These are phyloP conservation scores for Linum lewisii DNA, from an alignment of 345 rosid species.

Conservation along the genomic window DNA sequence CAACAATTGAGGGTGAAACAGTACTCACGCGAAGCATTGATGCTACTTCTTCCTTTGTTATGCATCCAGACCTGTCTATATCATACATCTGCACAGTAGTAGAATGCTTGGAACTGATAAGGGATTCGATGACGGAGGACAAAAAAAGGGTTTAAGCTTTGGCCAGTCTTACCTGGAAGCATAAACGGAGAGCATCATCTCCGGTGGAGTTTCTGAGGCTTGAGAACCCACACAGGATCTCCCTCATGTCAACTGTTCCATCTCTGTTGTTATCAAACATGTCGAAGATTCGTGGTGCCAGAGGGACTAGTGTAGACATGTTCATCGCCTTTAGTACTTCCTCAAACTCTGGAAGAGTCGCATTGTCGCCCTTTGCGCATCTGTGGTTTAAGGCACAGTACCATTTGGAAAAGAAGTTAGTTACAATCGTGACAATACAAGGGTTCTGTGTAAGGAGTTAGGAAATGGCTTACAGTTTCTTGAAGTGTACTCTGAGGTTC, in stretches of 20 bases:
- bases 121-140: neutral
- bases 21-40: conserved; percentile 55
- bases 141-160: neutral
- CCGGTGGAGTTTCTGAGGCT: conserved; percentile 55
- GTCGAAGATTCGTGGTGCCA: conserved; percentile 53
- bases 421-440: neutral
- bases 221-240: conserved; percentile 56
- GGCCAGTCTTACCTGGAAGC: conserved; percentile 41
- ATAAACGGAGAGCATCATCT: conserved; percentile 52
- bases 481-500: conserved; percentile 38
- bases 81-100: conserved; percentile 48
- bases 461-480: conserved; percentile 30
- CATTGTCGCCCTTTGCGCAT: conserved; percentile 59
- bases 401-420: neutral
- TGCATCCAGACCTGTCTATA: conserved; percentile 56
- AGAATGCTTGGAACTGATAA: too few relatives aligned
- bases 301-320: conserved; percentile 46
- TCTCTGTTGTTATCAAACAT: conserved; percentile 53
- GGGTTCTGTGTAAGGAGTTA: neutral
- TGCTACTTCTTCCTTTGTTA: conserved; percentile 59
- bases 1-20: too few relatives aligned
- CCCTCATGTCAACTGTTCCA: conserved; percentile 60
- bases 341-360: conserved; percentile 46
- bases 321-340: conserved; percentile 58
- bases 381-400: conserved; percentile 16